These are phyloP conservation scores for Acanthamoeba castellanii DNA, from an alignment of 208 protist genomes.

Conservation along the genomic window DNA sequence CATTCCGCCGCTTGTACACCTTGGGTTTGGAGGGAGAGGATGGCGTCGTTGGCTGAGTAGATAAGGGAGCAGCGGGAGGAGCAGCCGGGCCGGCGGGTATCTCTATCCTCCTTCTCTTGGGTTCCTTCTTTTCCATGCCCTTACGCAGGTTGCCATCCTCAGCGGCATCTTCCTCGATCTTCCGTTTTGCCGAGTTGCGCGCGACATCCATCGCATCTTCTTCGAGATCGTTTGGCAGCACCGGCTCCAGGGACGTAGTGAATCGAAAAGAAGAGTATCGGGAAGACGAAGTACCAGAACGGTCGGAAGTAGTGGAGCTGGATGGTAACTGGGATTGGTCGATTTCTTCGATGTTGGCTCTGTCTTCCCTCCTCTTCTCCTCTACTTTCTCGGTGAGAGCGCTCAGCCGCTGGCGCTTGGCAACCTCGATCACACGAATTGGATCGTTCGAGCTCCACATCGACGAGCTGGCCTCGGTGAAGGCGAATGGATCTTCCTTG, in stretches of 20 bases:
- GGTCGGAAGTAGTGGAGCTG: neutral
- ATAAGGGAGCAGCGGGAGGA: neutral
- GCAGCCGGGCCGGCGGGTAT: neutral
- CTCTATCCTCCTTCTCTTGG: constrained; percentile 15
- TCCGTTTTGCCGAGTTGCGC: neutral
- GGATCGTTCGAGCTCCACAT: constrained; percentile 12
- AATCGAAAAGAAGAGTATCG: neutral
- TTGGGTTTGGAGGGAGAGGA: neutral
- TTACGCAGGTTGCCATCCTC: neutral
- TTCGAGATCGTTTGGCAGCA: neutral
- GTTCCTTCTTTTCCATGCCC: neutral
- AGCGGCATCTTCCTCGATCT: neutral
- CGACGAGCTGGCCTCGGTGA: constrained; percentile 10
- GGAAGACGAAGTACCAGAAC: neutral
- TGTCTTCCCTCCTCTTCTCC: neutral
- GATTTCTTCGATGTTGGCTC: constrained; percentile 6
- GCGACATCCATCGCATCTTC: neutral
- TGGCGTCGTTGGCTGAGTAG: neutral
- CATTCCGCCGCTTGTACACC: neutral
- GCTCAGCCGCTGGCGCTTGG: neutral
- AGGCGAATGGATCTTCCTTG: neutral
- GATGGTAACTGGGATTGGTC: neutral
- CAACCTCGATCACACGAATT: neutral
- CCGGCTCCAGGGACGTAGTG: constrained; percentile 20
- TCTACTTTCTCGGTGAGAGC: neutral